Conservation (phyloP, 352 stramenopile genomes). For the Phytophthora brassicae region DNA sequence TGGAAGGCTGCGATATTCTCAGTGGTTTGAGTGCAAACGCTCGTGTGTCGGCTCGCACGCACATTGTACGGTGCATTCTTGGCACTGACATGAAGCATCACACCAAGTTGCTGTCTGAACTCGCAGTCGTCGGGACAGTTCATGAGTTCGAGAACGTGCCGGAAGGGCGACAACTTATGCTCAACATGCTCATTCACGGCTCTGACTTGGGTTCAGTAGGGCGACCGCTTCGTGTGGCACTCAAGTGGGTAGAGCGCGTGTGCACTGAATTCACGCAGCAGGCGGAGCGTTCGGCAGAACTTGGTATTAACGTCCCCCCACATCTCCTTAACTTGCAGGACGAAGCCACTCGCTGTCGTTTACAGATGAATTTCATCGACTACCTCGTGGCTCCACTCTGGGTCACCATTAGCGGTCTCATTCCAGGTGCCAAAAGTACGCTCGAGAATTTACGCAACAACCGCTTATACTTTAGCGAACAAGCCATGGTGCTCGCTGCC, state of each 20-base stretch:
- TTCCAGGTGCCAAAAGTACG: constrained; percentile 51
- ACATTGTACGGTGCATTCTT: constrained; percentile 79
- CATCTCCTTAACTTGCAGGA: constrained; percentile 82
- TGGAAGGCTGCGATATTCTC: constrained; percentile 60
- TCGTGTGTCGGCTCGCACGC: constrained; percentile 43
- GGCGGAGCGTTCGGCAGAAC: constrained; percentile 51
- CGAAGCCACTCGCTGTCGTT: constrained; percentile 51
- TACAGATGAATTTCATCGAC: constrained; percentile 88
- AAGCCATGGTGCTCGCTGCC: constrained; percentile 50
- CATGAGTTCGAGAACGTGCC: constrained; percentile 60
- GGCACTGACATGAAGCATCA: constrained; percentile 86
- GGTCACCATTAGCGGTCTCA: constrained; percentile 57
- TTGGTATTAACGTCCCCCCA: constrained; percentile 63
- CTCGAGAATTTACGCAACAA: constrained; percentile 57
- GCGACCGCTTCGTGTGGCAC: constrained; percentile 40
- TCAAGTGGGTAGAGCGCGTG: constrained; percentile 75
- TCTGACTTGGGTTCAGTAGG: constrained; percentile 71
- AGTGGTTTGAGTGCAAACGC: constrained; percentile 52
- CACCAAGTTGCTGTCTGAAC: constrained; percentile 60
- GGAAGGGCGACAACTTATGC: constrained; percentile 68
- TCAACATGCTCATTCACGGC: constrained; percentile 85
- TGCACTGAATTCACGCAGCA: constrained; percentile 83
- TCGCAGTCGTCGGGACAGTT: constrained; percentile 45
- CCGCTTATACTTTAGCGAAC: constrained; percentile 73
- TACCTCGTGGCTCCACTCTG: constrained; percentile 80